phyloP scores from a whole-genome alignment of 1,284 basidiomycete species.

The Mycena sp. region DNA sequence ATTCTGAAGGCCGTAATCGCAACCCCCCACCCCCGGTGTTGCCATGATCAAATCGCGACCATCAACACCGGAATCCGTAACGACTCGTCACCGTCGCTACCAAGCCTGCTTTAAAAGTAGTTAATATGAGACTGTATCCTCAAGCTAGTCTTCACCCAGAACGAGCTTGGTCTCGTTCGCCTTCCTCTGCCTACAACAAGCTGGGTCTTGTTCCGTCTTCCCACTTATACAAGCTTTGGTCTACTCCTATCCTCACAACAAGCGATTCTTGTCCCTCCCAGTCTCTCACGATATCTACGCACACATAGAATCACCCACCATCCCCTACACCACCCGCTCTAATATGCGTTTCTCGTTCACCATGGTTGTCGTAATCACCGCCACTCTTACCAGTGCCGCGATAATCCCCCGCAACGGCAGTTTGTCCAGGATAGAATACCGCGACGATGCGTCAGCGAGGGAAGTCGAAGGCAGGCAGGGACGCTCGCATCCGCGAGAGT shows the following conservation, averaged over 20 bases:
- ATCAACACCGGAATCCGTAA: neutral
- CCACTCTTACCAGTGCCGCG: conserved; percentile 13
- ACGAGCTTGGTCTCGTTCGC: conserved; percentile 24
- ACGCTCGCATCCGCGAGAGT: conserved; percentile 4
- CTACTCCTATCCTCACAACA: neutral
- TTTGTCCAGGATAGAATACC: neutral
- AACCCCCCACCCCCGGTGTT: neutral
- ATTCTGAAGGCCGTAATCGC: too few species aligned
- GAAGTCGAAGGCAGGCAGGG: neutral
- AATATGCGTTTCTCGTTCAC: conserved; percentile 15
- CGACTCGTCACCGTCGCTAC: neutral
- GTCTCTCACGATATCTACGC: neutral
- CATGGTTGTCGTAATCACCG: conserved; percentile 8
- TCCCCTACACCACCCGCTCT: neutral
- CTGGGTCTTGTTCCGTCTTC: conserved; percentile 21
- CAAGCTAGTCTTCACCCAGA: conserved; percentile 21
- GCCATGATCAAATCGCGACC: neutral
- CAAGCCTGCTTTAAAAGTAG: conserved; percentile 3
- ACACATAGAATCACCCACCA: neutral
- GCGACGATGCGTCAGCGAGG: neutral
- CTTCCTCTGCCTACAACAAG: conserved; percentile 13
- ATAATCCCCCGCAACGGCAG: conserved; percentile 12
- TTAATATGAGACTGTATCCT: neutral
- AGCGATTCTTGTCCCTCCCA: neutral
- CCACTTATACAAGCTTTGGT: neutral